A percentile compares a stretch with the other conserved stretches of the same genome.
Evolutionary conservation across 352 stramenopile species (phyloP).

Genomic region (Phytophthora pseudosyringae): DNA sequence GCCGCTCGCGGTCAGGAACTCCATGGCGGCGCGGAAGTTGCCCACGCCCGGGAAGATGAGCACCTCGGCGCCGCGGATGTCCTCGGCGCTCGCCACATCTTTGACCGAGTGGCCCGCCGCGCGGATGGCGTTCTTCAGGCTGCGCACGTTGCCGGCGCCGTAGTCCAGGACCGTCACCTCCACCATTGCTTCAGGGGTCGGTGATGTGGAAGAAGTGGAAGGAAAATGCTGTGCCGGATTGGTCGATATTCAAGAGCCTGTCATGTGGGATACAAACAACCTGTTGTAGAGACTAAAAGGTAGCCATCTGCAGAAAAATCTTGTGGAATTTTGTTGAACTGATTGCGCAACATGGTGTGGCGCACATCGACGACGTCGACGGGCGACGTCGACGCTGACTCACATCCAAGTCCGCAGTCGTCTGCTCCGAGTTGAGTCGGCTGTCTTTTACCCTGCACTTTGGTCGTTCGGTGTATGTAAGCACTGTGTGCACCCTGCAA

Average conservation of each 20-base stretch:
- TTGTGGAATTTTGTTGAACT: too few species aligned
- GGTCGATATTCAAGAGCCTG: too few species aligned
- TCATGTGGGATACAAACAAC: too few species aligned
- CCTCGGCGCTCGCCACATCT: conserved; percentile 86
- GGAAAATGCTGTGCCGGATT: too few species aligned
- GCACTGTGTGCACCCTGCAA: conserved; percentile 5
- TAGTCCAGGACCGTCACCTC: conserved; percentile 96
- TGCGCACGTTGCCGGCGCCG: conserved; percentile 98
- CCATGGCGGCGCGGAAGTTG: conserved; percentile 91
- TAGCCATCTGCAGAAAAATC: too few species aligned
- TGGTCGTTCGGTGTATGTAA: neutral
- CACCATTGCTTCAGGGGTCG: conserved; percentile 49
- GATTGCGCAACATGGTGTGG: neutral
- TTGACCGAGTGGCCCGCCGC: conserved; percentile 89
- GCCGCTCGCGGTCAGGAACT: conserved; percentile 89
- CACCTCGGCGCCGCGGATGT: conserved; percentile 90
- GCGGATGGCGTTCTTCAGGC: conserved; percentile 96
- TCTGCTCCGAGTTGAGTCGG: conserved; percentile 19
- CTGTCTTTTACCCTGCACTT: conserved; percentile 11
- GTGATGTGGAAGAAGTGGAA: conserved; percentile 4
- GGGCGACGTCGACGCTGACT: too few species aligned
- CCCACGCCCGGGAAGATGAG: conserved; percentile 90
- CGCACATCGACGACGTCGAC: too few species aligned
- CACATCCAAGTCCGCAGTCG: neutral
- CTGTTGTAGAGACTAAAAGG: too few species aligned